Conservation (phyloP, 2,329 filamentous ascomycete species). For the Colletotrichum truncatum region DNA sequence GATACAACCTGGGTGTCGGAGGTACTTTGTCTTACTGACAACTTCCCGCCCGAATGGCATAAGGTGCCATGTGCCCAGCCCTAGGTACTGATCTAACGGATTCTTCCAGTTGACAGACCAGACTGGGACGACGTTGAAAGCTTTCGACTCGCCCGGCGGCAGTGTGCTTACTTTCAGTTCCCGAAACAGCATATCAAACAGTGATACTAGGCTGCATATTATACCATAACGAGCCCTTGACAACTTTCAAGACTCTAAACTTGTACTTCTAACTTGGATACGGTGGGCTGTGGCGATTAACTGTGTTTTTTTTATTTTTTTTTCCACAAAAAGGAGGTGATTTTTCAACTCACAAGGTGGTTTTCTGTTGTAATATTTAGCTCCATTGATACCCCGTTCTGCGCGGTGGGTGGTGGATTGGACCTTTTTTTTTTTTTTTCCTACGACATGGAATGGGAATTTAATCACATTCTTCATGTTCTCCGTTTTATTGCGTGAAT, state of each 20-base stretch:
- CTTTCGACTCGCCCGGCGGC: not conserved
- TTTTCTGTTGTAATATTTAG: conserved; percentile 5
- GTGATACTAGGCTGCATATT: not conserved
- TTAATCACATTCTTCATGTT: not conserved
- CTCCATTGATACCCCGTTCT: conserved; percentile 25
- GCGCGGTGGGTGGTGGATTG: conserved; percentile 13
- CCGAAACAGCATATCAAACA: not conserved
- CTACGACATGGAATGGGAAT: not conserved
- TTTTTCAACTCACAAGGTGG: not conserved
- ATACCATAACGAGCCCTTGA: not conserved
- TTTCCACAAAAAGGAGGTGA: not conserved
- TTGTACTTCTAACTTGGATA: conserved; percentile 28
- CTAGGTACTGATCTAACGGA: no score
- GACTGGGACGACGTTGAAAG: not conserved
- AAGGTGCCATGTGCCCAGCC: no score
- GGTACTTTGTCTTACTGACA: not conserved
- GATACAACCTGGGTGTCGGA: not conserved
- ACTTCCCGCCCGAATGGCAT: no score
- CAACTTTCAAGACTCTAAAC: not conserved
- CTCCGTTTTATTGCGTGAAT: no score
- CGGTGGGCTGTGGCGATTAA: not conserved
- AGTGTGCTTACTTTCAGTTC: not conserved
- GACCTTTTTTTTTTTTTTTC: not conserved
- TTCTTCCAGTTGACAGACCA: not conserved
- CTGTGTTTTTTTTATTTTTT: no score